These are phyloP conservation scores for Gossypioides kirkii DNA, from an alignment of 345 rosid species.

Conservation along the genomic window DNA sequence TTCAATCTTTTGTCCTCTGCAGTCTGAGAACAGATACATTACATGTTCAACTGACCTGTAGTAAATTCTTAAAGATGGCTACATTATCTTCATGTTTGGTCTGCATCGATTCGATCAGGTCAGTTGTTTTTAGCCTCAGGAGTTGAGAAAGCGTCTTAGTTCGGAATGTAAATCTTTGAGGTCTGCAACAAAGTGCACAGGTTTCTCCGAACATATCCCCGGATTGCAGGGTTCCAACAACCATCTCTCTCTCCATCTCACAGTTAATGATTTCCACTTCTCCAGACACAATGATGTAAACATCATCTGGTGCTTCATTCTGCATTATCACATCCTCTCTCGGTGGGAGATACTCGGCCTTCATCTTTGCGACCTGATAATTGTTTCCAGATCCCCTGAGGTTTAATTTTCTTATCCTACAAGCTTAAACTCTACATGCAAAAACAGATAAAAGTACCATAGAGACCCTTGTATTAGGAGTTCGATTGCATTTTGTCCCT, in stretches of 20 bases:
- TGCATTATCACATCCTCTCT: conserved; percentile 87
- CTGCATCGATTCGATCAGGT: conserved; percentile 63
- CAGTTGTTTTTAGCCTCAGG: conserved; percentile 54
- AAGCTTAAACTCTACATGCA: not conserved
- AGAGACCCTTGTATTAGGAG: too few species aligned
- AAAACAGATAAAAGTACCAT: too few species aligned
- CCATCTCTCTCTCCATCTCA: conserved; percentile 50
- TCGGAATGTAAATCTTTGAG: conserved; percentile 66
- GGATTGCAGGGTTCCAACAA: conserved; percentile 50
- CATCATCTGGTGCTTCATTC: conserved; percentile 85
- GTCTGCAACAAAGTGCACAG: conserved; percentile 73
- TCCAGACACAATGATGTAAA: conserved; percentile 78
- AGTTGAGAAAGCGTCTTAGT: conserved; percentile 80
- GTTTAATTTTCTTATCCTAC: not conserved
- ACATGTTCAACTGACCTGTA: conserved; percentile 36
- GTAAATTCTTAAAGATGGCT: conserved; percentile 62
- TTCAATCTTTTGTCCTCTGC: not conserved
- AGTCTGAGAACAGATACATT: not conserved
- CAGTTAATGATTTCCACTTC: conserved; percentile 66
- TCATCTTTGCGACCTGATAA: conserved; percentile 70
- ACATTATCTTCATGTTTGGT: conserved; percentile 61
- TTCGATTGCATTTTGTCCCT: too few species aligned
- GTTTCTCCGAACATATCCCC: conserved; percentile 89
- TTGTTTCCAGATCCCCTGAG: not conserved
- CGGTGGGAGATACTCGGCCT: conserved; percentile 90